Conservation (phyloP, 2,329 filamentous ascomycete species). For the Epichloe sibirici region DNA sequence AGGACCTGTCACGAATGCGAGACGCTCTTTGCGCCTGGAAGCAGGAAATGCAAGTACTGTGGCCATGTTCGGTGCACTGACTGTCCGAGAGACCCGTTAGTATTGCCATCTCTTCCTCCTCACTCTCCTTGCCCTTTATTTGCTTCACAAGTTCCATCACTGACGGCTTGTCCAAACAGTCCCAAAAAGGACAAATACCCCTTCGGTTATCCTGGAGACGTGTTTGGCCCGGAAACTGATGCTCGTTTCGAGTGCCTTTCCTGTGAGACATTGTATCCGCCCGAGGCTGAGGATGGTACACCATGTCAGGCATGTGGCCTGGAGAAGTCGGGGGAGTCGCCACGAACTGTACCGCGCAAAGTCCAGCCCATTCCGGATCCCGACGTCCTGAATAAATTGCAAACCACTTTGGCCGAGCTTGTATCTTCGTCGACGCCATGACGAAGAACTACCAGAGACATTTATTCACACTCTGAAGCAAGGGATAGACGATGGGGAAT, state of each 20-base stretch:
- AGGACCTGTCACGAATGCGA: conserved; percentile 67
- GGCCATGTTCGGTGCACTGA: conserved; percentile 64
- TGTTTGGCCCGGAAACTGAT: conserved; percentile 37
- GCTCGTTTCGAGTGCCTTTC: conserved; percentile 48
- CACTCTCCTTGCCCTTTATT: neutral
- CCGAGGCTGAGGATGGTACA: conserved; percentile 35
- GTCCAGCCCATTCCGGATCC: conserved; percentile 51
- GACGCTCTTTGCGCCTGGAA: conserved; percentile 44
- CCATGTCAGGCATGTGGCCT: conserved; percentile 49
- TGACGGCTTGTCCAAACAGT: conserved; percentile 22
- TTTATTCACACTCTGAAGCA: too few species aligned
- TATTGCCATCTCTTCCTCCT: conserved; percentile 12
- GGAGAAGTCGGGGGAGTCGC: conserved; percentile 46
- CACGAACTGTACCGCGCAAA: conserved; percentile 45
- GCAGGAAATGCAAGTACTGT: conserved; percentile 56
- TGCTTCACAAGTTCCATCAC: neutral
- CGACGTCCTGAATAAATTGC: conserved; percentile 43
- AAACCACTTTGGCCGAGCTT: conserved; percentile 39
- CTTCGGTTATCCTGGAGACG: conserved; percentile 57
- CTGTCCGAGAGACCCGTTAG: conserved; percentile 70
- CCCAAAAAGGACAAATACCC: conserved; percentile 58
- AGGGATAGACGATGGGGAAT: too few species aligned
- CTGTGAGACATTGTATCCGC: conserved; percentile 47
- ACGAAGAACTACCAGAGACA: neutral
- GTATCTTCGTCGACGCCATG: conserved; percentile 7